Percentiles rank a stretch among this genome's conserved stretches.
Conservation (phyloP, 768 basidiomycete species). For the Tylopilus intermedius region DNA sequence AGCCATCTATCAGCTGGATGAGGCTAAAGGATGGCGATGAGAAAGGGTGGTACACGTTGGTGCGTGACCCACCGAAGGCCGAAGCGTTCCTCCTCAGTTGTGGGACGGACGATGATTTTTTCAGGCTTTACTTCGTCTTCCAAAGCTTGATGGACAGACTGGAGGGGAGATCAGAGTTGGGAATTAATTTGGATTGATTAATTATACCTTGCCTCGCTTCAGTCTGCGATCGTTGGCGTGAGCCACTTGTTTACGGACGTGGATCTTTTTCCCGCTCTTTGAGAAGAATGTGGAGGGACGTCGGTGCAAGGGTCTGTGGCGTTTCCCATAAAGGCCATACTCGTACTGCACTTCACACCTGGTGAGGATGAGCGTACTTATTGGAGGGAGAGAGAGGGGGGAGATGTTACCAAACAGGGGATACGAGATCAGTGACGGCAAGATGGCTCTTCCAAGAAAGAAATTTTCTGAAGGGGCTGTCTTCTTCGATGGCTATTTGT, state of each 20-base stretch:
- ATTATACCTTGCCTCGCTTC: slow-evolving; percentile 51
- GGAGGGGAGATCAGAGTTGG: background rate
- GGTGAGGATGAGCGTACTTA: slow-evolving; percentile 1
- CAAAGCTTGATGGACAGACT: slow-evolving; percentile 73
- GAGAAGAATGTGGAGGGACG: slow-evolving; percentile 57
- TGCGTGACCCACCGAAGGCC: slow-evolving; percentile 53
- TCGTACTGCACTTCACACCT: slow-evolving; percentile 83
- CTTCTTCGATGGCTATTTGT: slow-evolving; percentile 27
- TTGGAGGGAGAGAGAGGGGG: background rate
- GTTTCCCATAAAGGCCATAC: slow-evolving; percentile 61
- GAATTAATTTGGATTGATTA: background rate
- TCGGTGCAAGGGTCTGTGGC: slow-evolving; percentile 42
- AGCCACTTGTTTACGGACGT: slow-evolving; percentile 48
- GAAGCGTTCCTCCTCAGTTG: slow-evolving; percentile 70
- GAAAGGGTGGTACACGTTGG: background rate
- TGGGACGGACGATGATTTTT: slow-evolving; percentile 46
- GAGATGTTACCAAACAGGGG: slow-evolving; percentile 51
- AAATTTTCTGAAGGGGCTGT: slow-evolving; percentile 39
- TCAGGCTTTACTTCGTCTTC: slow-evolving; percentile 67
- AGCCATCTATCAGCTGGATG: slow-evolving; percentile 62
- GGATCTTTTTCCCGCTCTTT: slow-evolving; percentile 55
- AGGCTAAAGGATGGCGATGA: slow-evolving; percentile 42
- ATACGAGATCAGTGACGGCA: slow-evolving; percentile 59
- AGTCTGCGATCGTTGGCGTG: slow-evolving; percentile 49
- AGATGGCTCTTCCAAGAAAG: slow-evolving; percentile 40